A percentile compares a stretch with the other conserved stretches of the same genome.
These are phyloP conservation scores for Mycena alexandri DNA, from an alignment of 768 basidiomycete species.

Conservation along the genomic window DNA sequence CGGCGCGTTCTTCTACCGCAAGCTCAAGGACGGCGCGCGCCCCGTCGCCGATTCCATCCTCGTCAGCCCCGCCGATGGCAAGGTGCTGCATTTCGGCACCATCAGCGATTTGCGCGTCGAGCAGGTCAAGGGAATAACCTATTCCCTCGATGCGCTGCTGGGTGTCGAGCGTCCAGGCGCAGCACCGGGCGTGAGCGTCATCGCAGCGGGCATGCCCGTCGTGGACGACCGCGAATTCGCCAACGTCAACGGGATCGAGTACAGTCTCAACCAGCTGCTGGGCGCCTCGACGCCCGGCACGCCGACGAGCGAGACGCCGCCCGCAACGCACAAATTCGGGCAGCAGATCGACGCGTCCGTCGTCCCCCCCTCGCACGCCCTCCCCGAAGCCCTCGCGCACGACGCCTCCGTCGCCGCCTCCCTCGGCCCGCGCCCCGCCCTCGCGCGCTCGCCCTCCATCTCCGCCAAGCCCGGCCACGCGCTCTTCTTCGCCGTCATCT, in stretches of 20 bases:
- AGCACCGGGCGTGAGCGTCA: slow-evolving; percentile 55
- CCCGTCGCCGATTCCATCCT: slow-evolving; percentile 83
- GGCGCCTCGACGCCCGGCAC: slow-evolving; percentile 67
- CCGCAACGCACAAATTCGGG: slow-evolving; percentile 68
- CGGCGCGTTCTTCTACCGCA: slow-evolving; percentile 97
- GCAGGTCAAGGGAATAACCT: slow-evolving; percentile 98
- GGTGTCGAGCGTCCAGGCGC: slow-evolving; percentile 74
- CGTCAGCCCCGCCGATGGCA: slow-evolving; percentile 96
- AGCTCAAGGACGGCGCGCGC: slow-evolving; percentile 83
- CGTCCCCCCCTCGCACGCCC: slow-evolving; percentile 62
- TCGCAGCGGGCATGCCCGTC: slow-evolving; percentile 64
- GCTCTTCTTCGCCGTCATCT: slow-evolving; percentile 94
- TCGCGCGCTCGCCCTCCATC: slow-evolving; percentile 51
- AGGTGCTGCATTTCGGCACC: slow-evolving; percentile 90
- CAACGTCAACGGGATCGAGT: slow-evolving; percentile 96
- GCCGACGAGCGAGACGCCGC: slow-evolving; percentile 47
- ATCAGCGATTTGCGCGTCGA: slow-evolving; percentile 86
- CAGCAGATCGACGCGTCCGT: slow-evolving; percentile 83
- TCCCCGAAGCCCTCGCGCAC: slow-evolving; percentile 71
- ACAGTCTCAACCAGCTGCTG: slow-evolving; percentile 91
- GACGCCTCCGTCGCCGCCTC: slow-evolving; percentile 80
- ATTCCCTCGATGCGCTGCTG: slow-evolving; percentile 93
- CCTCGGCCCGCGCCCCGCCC: slow-evolving; percentile 68
- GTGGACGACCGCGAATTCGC: slow-evolving; percentile 94
- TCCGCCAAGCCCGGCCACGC: slow-evolving; percentile 81